Evolutionary conservation across 305 asterid species (phyloP).

Genomic region (Salvia sclarea): DNA sequence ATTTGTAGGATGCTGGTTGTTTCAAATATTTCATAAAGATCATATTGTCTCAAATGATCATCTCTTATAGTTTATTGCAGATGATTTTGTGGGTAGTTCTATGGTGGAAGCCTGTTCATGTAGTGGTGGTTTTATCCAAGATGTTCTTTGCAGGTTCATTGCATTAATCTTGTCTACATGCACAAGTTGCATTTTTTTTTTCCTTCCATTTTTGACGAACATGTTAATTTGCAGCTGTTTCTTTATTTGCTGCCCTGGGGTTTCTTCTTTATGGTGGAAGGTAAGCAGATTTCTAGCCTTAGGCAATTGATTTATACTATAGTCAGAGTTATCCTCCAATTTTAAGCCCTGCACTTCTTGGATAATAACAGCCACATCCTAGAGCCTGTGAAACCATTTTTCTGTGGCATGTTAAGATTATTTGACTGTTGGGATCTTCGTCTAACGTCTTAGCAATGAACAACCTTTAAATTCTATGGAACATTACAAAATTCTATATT

Average conservation of each 20-base stretch:
- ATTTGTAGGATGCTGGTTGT: conserved; percentile 1
- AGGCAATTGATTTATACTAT: conserved; percentile 6
- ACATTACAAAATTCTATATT: neutral
- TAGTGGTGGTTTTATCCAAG: conserved; percentile 67
- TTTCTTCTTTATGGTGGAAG: conserved; percentile 98
- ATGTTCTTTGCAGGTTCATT: conserved; percentile 92
- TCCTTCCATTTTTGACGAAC: conserved; percentile 31
- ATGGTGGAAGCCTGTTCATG: conserved; percentile 87
- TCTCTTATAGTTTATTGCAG: conserved; percentile 47
- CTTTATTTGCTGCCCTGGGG: conserved; percentile 89
- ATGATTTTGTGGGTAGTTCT: conserved; percentile 70
- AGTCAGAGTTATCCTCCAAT: conserved; percentile 2
- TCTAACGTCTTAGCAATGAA: neutral
- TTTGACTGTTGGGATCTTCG: neutral
- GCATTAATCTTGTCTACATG: neutral
- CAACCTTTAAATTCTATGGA: neutral
- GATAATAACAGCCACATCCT: neutral
- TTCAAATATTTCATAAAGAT: neutral
- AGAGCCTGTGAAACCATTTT: conserved; percentile 6
- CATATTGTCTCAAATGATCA: conserved; percentile 9
- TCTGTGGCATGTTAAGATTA: neutral
- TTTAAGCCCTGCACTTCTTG: neutral
- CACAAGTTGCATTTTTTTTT: conserved; percentile 13
- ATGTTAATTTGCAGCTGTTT: conserved; percentile 62
- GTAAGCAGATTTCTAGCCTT: conserved; percentile 39